Evolutionary conservation across 169 alveolate genomes (phyloP).

Genomic region (Plasmodium falciparum): DNA sequence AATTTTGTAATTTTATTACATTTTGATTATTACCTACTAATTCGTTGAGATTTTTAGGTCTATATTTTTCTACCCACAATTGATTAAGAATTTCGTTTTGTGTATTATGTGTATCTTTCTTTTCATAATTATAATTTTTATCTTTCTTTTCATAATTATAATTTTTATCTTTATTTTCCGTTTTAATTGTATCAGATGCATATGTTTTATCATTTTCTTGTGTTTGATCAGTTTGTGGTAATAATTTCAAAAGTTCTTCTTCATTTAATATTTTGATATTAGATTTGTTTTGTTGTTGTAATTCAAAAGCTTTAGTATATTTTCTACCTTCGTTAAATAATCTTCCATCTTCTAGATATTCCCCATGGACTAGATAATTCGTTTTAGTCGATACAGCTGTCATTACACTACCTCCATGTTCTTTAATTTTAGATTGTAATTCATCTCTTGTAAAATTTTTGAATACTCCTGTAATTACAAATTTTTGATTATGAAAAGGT

Average conservation of each 20-base stretch:
- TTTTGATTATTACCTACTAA: constrained; percentile 93
- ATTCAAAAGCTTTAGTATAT: constrained; percentile 89
- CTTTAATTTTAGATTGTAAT: constrained; percentile 84
- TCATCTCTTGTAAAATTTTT: constrained; percentile 84
- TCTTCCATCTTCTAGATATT: constrained; percentile 96
- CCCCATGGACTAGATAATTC: constrained; percentile 93
- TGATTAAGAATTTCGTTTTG: constrained; percentile 11
- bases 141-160: not conserved
- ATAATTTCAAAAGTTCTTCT: constrained; percentile 84
- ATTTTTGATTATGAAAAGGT: constrained; percentile 82
- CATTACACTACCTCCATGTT: constrained; percentile 93
- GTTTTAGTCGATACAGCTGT: constrained; percentile 93
- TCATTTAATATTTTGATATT: constrained; percentile 85
- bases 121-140: too few relatives aligned
- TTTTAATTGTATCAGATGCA: not conserved
- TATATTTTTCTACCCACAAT: constrained; percentile 95
- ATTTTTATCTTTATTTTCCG: not conserved
- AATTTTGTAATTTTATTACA: constrained; percentile 90
- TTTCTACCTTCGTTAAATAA: constrained; percentile 91
- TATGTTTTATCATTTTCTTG: not conserved
- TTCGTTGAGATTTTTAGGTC: constrained; percentile 93
- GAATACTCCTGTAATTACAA: constrained; percentile 92
- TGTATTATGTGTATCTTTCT: not conserved
- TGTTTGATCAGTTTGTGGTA: constrained; percentile 61
- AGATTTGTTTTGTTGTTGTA: constrained; percentile 73